phyloP scores from a whole-genome alignment of 192 early-diverging fungal species.

The Martensiomyces pterosporus region DNA sequence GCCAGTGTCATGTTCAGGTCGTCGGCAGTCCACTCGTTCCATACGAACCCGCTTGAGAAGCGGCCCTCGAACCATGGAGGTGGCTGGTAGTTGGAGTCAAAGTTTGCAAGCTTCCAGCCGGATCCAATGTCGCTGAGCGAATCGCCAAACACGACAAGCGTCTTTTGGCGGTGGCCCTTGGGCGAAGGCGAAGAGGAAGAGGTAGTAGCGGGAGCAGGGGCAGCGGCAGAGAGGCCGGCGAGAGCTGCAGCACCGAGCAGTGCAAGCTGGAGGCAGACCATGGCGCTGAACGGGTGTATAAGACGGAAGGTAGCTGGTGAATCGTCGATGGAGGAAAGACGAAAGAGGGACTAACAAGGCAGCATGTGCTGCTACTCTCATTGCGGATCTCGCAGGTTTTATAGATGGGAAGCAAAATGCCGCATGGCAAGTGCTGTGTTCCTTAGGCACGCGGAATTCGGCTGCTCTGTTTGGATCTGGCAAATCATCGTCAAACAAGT shows the following conservation, averaged over 20 bases:
- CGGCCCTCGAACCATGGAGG: constrained; percentile 13
- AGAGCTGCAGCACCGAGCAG: background rate
- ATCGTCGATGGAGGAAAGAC: no score
- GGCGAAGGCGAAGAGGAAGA: constrained; percentile 3
- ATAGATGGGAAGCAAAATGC: no score
- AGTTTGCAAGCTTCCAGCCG: constrained; percentile 6
- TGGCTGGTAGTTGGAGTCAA: constrained; percentile 6
- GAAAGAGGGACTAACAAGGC: no score
- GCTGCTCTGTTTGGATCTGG: no score
- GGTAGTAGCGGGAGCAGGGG: background rate
- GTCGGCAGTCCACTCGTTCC: constrained; percentile 12
- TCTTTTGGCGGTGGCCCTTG: constrained; percentile 1
- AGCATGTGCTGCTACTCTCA: no score
- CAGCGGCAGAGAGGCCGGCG: background rate
- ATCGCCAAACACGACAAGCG: constrained; percentile 8
- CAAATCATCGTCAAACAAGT: no score
- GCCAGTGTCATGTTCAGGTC: constrained; percentile 9
- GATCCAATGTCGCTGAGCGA: constrained; percentile 11
- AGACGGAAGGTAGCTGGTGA: no score
- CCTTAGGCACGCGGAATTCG: no score
- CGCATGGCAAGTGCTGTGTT: no score
- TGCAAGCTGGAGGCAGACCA: no score
- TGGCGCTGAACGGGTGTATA: no score
- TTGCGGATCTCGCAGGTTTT: no score
- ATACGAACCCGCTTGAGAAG: constrained; percentile 8